Conservation (phyloP, 345 rosid species). For the Punica granatum region DNA sequence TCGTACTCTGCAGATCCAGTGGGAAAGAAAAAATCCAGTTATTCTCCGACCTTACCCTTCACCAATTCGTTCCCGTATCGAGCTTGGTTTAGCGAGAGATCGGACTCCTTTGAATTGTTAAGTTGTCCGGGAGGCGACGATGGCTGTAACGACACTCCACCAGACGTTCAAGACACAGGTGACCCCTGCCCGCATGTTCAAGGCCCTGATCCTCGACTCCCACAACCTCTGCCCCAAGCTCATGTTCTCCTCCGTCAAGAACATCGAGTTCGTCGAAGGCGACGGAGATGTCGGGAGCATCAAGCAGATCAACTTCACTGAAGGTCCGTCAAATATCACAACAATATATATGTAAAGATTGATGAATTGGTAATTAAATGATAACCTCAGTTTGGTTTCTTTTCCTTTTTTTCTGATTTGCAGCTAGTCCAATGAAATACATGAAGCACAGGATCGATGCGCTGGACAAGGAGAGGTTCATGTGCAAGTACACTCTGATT, state of each 20-base stretch:
- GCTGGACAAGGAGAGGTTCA: slow-evolving; percentile 27
- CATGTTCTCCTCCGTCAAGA: slow-evolving; percentile 31
- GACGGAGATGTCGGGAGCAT: slow-evolving; percentile 34
- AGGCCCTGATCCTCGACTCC: slow-evolving; percentile 36
- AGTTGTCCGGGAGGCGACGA: background rate
- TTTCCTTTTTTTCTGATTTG: background rate
- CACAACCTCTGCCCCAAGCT: slow-evolving; percentile 33
- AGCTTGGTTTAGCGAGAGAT: background rate
- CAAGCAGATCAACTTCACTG: slow-evolving; percentile 34
- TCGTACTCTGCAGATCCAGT: no score
- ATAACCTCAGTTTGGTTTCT: background rate
- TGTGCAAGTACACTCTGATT: slow-evolving; percentile 22
- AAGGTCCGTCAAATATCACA: slow-evolving; percentile 16
- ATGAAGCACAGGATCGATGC: slow-evolving; percentile 31
- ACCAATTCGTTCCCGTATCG: background rate
- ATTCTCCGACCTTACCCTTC: background rate
- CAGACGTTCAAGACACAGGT: slow-evolving; percentile 23
- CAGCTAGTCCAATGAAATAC: slow-evolving; percentile 21
- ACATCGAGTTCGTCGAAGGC: slow-evolving; percentile 27
- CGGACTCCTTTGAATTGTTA: background rate
- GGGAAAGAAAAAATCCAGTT: background rate
- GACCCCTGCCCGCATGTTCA: slow-evolving; percentile 32
- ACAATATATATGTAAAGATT: no score
- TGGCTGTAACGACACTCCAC: slow-evolving; percentile 20
- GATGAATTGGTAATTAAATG: background rate